Base-by-base conservation (phyloP, 208 protist genomes). In the Crithidia thermophila region DNA sequence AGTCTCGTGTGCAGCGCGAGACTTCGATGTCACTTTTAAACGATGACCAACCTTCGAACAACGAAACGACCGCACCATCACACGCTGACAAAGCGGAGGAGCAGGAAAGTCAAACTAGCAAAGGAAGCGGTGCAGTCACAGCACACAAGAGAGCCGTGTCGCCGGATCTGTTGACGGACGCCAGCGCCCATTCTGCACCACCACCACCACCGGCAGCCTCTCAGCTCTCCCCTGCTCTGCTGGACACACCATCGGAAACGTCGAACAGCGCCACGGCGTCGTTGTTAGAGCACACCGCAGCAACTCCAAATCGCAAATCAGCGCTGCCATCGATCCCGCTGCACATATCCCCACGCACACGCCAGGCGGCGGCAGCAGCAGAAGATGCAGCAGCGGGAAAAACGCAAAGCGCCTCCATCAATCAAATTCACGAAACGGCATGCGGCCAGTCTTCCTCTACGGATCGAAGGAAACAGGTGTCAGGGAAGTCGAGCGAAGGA, bases 311-410 rank as follows among this genome's bases (percentile, higher is more conserved):
- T 2, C 42, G 42, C 42, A 57, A 39, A 16, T 39, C 37, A 0
- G 47, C 31, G 16, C 20, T 68, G 53, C 60, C 37, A 6, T 75
- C 59, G 6, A 68, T 68, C 37, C 69, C 69, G 25, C 28, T 75
- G 23, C 51, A 57, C 16, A 52, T 57, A 16, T 75, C 69, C 4
- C 69, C 69, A 5, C 39, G 58, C n/a, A 30, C 39, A 10, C 52
- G 31, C 1, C 31, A 58, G 3, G 36, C 58, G 8, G 36, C 67
- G 4, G 66, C 56, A 14, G 34, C 36, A 33, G 46, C 49, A 42
- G 16, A 23, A 52, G 11, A 34, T 13, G n/a, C 39, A 34, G 14
- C 25, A 49, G 25, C 27, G 43, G 47, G 39, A 43, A 16, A 43
- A 43, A 43, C 9, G 14, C 21, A 33, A 59, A 13, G 30, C 10